phyloP scores from a whole-genome alignment of 2,329 filamentous ascomycete species.

The Zymoseptoria tritici region DNA sequence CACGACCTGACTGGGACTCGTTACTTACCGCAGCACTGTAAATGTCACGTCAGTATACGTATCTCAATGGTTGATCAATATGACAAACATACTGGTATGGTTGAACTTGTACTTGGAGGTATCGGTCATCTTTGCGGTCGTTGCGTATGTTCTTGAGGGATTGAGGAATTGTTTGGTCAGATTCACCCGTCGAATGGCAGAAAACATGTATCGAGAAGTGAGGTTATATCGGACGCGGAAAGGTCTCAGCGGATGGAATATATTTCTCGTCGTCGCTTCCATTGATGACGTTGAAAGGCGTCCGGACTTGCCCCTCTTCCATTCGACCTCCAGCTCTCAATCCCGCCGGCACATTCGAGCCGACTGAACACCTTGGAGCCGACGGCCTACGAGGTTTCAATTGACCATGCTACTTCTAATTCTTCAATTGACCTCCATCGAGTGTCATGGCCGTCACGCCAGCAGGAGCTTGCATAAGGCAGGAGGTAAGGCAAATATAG shows the following conservation, averaged over 20 bases:
- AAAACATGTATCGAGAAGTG: neutral
- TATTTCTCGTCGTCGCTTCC: neutral
- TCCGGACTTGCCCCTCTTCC: neutral
- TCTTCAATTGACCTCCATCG: no score
- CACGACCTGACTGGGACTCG: neutral
- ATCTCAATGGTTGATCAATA: neutral
- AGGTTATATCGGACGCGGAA: neutral
- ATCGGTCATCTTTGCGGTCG: conserved; percentile 49
- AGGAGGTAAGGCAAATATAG: no score
- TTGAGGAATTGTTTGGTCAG: conserved; percentile 7
- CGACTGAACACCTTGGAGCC: neutral
- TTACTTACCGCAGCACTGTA: neutral
- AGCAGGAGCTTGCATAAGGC: no score
- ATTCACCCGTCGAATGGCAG: conserved; percentile 3
- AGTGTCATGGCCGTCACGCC: no score
- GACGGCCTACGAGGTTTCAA: neutral
- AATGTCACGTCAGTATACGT: neutral
- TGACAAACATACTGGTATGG: conserved; percentile 38
- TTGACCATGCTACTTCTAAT: no score
- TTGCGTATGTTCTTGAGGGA: conserved; percentile 8
- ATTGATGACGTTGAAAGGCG: neutral
- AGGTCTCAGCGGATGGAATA: neutral
- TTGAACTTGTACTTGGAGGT: conserved; percentile 58
- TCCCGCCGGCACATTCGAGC: neutral
- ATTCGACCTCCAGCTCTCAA: neutral